These are phyloP conservation scores for Penicillium sp. DNA, from an alignment of 2,329 filamentous ascomycete genomes.

Conservation along the genomic window DNA sequence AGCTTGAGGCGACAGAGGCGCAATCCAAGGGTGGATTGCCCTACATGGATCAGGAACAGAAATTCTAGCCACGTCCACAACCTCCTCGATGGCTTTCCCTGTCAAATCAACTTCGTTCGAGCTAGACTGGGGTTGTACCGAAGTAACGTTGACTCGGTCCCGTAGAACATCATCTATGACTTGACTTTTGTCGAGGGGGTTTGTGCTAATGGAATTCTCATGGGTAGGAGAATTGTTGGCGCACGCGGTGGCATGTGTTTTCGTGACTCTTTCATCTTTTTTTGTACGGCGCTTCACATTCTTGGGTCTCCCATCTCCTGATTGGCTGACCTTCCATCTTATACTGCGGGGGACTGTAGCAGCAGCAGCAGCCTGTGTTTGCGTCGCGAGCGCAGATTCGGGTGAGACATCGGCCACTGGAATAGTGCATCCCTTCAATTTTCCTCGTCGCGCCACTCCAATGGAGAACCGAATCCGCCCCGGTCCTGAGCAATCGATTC, in stretches of 20 bases:
- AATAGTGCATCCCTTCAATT: constrained; percentile 22
- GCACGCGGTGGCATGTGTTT: not conserved
- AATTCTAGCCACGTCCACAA: not conserved
- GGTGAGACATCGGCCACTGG: constrained; percentile 10
- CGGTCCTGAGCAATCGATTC: constrained; percentile 37
- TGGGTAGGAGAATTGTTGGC: not conserved
- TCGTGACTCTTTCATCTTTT: not conserved
- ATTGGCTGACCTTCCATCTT: constrained; percentile 19
- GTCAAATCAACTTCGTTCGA: not conserved
- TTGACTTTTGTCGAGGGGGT: not conserved
- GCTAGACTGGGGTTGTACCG: not conserved
- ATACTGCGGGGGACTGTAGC: constrained; percentile 8
- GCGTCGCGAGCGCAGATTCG: not conserved
- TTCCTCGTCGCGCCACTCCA: constrained; percentile 26
- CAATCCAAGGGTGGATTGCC: constrained; percentile 15
- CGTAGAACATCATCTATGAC: not conserved
- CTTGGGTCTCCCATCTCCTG: not conserved
- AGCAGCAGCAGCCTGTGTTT: not conserved
- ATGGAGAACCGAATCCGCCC: constrained; percentile 35
- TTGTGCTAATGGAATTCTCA: not conserved
- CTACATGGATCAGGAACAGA: not conserved
- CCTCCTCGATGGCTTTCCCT: not conserved
- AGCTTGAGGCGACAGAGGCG: constrained; percentile 12
- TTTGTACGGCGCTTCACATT: not conserved
- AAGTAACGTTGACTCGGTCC: not conserved